Evolutionary conservation across 495 filamentous ascomycete genomes (phyloP), one percentile per base, ranked within the genome.

Genomic region (Penicillium parvum): DNA sequence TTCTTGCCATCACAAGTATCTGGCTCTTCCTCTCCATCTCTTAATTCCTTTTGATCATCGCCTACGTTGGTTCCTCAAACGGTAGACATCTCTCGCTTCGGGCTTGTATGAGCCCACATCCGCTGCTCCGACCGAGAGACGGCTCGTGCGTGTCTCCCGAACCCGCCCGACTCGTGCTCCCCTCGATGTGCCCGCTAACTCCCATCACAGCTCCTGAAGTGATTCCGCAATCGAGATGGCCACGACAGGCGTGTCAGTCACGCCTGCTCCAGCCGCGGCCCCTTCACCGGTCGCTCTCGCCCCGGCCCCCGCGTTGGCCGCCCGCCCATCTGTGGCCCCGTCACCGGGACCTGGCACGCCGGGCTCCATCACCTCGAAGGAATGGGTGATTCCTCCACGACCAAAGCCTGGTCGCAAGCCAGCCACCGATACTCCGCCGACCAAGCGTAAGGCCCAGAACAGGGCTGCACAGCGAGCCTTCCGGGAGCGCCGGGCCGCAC

Each of bases 371-470:
- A 92, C 86, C 27, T 84, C 75, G 47, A 90, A 81, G 63, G 85
- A 90, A 80, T 95, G 88, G 88, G 76, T 90, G 7, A 78, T 95
- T 35, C 88, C 88, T 20, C 88, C 88, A 37, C 78, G 87, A 34
- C 88, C 88, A 18, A 92, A 92, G 72, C 90, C 90, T n/a, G 90
- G 90, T 25, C 79, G 90, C 37, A 95, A 95, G 63, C 90, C 90
- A 7, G 88, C 90, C 15, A 90, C 85, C 10, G 89, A 96, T 55
- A 89, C 86, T 3, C 89, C 89, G 9, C 88, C 88, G 2, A 95
- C 88, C 26, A 92, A 95, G 60, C 81, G 90, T 43, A 94, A 95
- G 65, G 87, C 86, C 0, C 90, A 96, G 60, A 96, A 96, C 62
- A 76, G 90, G 28, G 86, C 86, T n/a, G 90, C 90, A 10, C 90